phyloP scores from a whole-genome alignment of 177 flowering plant genomes.

The Vitis hybrid region DNA sequence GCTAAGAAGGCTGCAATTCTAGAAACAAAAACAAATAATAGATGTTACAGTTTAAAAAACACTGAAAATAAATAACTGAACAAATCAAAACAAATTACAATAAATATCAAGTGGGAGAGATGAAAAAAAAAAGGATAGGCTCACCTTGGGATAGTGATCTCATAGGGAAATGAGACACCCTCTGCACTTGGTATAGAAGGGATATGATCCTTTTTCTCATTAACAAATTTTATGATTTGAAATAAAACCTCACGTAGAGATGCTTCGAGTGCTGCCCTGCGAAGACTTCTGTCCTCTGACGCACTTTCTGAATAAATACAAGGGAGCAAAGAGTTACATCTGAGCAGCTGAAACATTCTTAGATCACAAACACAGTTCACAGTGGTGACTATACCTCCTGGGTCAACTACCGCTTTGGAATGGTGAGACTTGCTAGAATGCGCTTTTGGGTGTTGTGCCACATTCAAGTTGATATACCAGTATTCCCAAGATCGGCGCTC shows the following conservation, averaged over 20 bases:
- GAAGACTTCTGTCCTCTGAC: slow-evolving; percentile 61
- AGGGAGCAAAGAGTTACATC: neutral
- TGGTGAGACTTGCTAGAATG: slow-evolving; percentile 70
- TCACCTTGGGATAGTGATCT: slow-evolving; percentile 88
- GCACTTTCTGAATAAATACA: slow-evolving; percentile 48
- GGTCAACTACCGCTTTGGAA: slow-evolving; percentile 66
- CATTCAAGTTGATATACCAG: slow-evolving; percentile 88
- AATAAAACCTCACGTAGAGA: slow-evolving; percentile 85
- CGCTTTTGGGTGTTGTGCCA: slow-evolving; percentile 59
- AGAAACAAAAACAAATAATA: no score
- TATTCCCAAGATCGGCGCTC: slow-evolving; percentile 95
- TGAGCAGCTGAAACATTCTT: neutral
- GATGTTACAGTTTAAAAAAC: no score
- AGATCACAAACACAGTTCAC: neutral
- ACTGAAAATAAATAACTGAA: no score
- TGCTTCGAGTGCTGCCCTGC: slow-evolving; percentile 73
- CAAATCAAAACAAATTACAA: no score
- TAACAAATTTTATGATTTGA: slow-evolving; percentile 92
- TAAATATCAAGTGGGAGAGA: neutral
- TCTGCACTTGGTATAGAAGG: slow-evolving; percentile 77
- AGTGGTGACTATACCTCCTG: slow-evolving; percentile 55
- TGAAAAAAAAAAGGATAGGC: slow-evolving; percentile 4
- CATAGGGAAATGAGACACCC: slow-evolving; percentile 82
- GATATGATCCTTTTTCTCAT: slow-evolving; percentile 94
- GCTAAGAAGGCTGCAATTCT: no score